Base-by-base conservation (phyloP, 176 grass and related monocot genomes). In the Thalia dealbata region DNA sequence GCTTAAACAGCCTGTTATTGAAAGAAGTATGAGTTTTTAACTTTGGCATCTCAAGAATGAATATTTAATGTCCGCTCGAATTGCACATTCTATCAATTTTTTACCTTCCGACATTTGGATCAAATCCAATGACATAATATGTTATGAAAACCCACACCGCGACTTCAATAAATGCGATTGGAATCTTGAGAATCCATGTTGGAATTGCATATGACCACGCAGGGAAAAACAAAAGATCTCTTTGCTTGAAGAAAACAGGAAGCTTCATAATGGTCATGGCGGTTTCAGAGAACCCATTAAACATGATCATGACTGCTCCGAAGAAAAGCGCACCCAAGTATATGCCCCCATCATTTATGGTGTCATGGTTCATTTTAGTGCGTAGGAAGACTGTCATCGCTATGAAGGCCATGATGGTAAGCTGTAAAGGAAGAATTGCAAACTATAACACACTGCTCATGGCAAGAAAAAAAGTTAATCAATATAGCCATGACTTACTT, bases 211-310 rank as follows among this genome's bases (percentile, higher is more conserved):
- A 99, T 16, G 90, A 19, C 95, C 95, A 99, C 65, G 95, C 95
- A 6, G 95, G 95, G 81, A 76, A 99, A 76, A 99, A 99, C 14
- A 84, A 90, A 9, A 93, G 85, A 52, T 99, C 87, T 71, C 90
- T 89, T 61, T 99, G 95, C 64, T 92, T 99, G 67, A 91, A 99
- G 79, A 99, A 99, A 51, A 93, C 90, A 29, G 95, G 90, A 63
- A 99, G 67, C 76, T 91, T 99, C 23, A 82, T 44, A 58, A 93
- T 79, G 1, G 81, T 81, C 77, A 99, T 76, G 11, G 87, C 87
- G 32, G 91, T 23, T 63, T 99, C 95, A 29, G 87, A 68, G 50
- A 93, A 84, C 4, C 95, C 95, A 69, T 93, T 99, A 44, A 93
- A 93, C 90, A 99, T 81, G 61, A 99, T 84, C 79, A 86, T 71